Evolutionary conservation across 2,329 filamentous ascomycete species (phyloP).

Genomic region (Cytospora leucostoma): DNA sequence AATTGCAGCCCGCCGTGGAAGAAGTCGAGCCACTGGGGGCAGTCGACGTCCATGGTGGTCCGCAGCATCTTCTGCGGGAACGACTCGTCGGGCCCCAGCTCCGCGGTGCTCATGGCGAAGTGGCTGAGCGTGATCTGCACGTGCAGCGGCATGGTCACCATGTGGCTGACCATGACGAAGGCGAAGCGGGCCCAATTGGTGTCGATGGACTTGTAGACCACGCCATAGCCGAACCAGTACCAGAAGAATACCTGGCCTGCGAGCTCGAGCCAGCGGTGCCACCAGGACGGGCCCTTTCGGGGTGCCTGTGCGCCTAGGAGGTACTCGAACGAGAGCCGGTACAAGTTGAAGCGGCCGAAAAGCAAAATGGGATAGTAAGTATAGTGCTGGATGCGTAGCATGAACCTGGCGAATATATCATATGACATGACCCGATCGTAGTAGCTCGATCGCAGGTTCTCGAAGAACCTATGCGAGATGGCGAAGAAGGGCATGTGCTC

Average conservation of each 20-base stretch:
- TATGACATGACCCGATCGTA: conserved; percentile 81
- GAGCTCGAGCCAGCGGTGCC: conserved; percentile 82
- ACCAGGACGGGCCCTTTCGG: conserved; percentile 74
- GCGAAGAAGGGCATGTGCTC: conserved; percentile 89
- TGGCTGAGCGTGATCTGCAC: conserved; percentile 90
- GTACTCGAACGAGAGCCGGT: conserved; percentile 77
- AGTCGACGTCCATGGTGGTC: conserved; percentile 93
- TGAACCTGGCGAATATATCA: conserved; percentile 69
- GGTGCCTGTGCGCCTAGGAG: conserved; percentile 71
- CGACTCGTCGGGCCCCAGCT: conserved; percentile 80
- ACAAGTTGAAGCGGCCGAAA: conserved; percentile 86
- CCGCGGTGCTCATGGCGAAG: conserved; percentile 89
- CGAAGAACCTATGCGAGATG: conserved; percentile 78
- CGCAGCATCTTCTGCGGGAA: conserved; percentile 90
- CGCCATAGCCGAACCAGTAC: conserved; percentile 81
- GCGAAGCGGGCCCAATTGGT: conserved; percentile 67
- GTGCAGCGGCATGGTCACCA: conserved; percentile 79
- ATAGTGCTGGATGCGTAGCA: conserved; percentile 75
- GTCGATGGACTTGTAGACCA: conserved; percentile 74
- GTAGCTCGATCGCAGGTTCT: conserved; percentile 74
- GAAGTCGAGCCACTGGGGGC: conserved; percentile 84
- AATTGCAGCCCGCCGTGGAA: conserved; percentile 89
- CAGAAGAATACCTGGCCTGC: conserved; percentile 79
- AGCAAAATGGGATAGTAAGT: conserved; percentile 81
- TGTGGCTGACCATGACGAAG: conserved; percentile 79